phyloP scores from a whole-genome alignment of 2,329 filamentous ascomycete species.

The Fusarium austroafricanum region DNA sequence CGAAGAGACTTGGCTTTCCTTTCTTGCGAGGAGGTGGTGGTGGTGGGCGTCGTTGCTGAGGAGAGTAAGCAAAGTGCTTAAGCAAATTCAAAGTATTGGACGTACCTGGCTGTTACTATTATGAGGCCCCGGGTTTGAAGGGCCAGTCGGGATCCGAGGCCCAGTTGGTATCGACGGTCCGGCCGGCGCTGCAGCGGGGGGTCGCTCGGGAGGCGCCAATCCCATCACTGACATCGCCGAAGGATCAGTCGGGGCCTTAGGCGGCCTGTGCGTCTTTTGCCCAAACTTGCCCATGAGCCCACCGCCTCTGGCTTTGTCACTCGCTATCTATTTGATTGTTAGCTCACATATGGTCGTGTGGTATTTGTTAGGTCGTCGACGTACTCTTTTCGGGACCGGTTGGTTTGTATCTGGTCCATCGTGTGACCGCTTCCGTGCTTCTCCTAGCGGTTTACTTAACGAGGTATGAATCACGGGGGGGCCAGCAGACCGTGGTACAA shows the following conservation, averaged over 20 bases:
- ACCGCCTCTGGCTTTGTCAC: constrained; percentile 47
- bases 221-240: constrained; percentile 65
- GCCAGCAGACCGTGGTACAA: constrained; percentile 45
- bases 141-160: constrained; percentile 28
- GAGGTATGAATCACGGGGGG: constrained; percentile 57
- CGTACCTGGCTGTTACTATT: constrained; percentile 41
- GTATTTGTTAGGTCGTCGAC: constrained; percentile 38
- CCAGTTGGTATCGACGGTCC: constrained; percentile 24
- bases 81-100: neutral
- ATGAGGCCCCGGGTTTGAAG: constrained; percentile 38
- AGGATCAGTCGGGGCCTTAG: constrained; percentile 57
- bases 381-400: constrained; percentile 56
- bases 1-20: constrained; percentile 58
- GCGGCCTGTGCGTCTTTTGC: constrained; percentile 45
- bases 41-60: constrained; percentile 31
- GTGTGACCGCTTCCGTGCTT: constrained; percentile 58
- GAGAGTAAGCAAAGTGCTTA: constrained; percentile 19
- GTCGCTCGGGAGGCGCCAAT: constrained; percentile 59
- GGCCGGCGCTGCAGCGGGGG: constrained; percentile 47
- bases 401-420: constrained; percentile 52
- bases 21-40: constrained; percentile 53
- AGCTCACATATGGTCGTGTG: constrained; percentile 20
- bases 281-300: constrained; percentile 54
- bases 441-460: constrained; percentile 29
- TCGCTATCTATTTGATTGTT: constrained; percentile 48